Evolutionary conservation across 306 rosid genomes (phyloP).

Genomic region (Lathyrus aphaca): DNA sequence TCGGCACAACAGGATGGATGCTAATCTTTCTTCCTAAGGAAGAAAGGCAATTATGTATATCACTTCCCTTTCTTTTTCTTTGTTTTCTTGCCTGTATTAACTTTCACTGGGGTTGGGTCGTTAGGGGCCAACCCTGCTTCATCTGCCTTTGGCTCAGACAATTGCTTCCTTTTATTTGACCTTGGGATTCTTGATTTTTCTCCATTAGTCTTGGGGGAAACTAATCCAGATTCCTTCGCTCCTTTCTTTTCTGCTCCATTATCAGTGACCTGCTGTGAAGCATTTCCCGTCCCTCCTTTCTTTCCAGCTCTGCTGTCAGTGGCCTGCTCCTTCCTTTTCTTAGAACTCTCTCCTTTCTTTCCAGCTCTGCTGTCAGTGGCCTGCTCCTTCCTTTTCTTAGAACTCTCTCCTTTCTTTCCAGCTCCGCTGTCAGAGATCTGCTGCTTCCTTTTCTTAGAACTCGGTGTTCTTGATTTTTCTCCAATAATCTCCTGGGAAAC

Average conservation of each 20-base stretch:
- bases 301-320: constrained; percentile 35
- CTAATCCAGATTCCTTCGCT: background rate
- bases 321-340: constrained; percentile 26
- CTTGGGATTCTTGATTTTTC: constrained; percentile 44
- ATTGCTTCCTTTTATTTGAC: constrained; percentile 65
- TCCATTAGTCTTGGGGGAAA: constrained; percentile 34
- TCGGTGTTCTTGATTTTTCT: constrained; percentile 43
- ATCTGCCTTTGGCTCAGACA: constrained; percentile 49
- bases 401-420: constrained; percentile 32
- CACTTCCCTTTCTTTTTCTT: constrained; percentile 59
- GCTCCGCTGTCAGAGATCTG: constrained; percentile 31
- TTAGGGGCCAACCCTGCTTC: constrained; percentile 33
- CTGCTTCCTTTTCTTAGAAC: constrained; percentile 35
- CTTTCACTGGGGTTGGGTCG: constrained; percentile 33
- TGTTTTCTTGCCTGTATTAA: constrained; percentile 39
- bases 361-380: constrained; percentile 35
- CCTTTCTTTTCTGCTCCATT: constrained; percentile 37
- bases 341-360: constrained; percentile 41
- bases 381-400: constrained; percentile 34
- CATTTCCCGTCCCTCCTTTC: constrained; percentile 19
- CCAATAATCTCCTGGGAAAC: constrained; percentile 33
- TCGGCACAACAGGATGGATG: constrained; percentile 41
- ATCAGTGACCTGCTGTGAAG: constrained; percentile 37
- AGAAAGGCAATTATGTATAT: constrained; percentile 45
- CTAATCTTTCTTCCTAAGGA: constrained; percentile 34